Base-by-base conservation (phyloP, 805 yeast species). In the Lipomyces yamanashiensis region DNA sequence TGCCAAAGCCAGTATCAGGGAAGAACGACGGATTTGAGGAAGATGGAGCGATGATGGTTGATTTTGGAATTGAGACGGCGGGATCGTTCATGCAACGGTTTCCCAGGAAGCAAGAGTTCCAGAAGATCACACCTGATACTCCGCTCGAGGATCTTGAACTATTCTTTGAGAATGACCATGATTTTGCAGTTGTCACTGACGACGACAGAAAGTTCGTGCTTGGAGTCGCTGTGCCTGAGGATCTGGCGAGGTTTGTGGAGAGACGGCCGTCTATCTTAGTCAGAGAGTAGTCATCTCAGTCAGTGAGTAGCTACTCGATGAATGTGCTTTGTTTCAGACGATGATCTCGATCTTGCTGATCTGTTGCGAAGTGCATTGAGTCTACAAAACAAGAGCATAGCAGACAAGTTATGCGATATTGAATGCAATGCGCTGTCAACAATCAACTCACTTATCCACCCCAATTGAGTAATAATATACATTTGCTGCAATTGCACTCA, bases 111-210 rank as follows among this genome's bases (percentile, higher is more conserved):
- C 62, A 68, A 17, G 58, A 65, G 54, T 84, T 77, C 69, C 70
- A 72, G 51, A 78, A 80, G 33, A 77, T 84, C 66, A 84, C 87
- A 7, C 87, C 87, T 0, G 74, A 78, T 65, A 81, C 85, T 2
- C 83, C 87, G 12, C 76, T 84, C 67, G 87, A 85, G 69, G 78
- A 80, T 1, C 79, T 84, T 67, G 84, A 84, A 21, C 70, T 66
- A 41, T 85, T 84, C 67, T 84, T 85, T 72, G 62, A 44, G 7
- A 62, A 73, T 21, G 85, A 84, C 17, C 76, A 80, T 64, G 83
- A 78, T 66, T 83, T 85, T 70, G 87, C 87, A 3, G 84, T 84
- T n/a, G 55, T 84, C 54, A 84, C 87, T 50, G 85, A 84, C 66
- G 79, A 73, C 33, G 79, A 79, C 53, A 81, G 84, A 5, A 78